Base-by-base conservation (phyloP, 352 stramenopile species). In the Globisporangium lucens region DNA sequence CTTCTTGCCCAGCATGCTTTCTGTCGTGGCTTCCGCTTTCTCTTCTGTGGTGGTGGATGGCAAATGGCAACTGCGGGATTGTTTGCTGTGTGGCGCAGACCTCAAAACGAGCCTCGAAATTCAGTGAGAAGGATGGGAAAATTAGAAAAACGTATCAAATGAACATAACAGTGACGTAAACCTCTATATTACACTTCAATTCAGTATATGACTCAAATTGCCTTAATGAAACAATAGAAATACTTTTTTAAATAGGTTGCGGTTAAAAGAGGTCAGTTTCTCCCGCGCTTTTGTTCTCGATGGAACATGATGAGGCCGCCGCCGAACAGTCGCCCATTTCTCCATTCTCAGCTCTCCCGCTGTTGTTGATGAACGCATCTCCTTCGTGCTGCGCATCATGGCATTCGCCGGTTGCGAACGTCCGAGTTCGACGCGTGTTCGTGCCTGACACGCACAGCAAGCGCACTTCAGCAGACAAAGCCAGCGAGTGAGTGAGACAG, bases 1-100 rank as follows among this genome's bases (percentile, higher is more conserved):
- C 67, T 87, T 80, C 73, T 91, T 87, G 56, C 71, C 77, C 46
- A 93, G 69, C 83, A 93, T 77, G 24, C n/a, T 60, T 63, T 22
- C n/a, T 47, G 24, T 61, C 56, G 51, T 6, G 7, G 5, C 55
- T 29, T 61, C 55, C 36, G 30, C 53, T 53, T 47, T 36, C 15
- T 38, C 56, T 8, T 13, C 47, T 17, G 24, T 51, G 35, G 35
- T 51, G 43, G 53, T 30, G 53, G 22, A 22, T 59, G n/a, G 22
- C 12, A 53, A 55, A 55, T 53, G 58, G 38, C 58, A 63, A 63
- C 36, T 55, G 56, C 56, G 33, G 30, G 52, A 56, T 20, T 59
- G 33, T 27, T 13, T 35, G 27, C 10, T 58, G 29, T 13, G 29
- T 60, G 55, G 55, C 30, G 56, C 38, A 33, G 41, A 12, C 7